phyloP scores from a whole-genome alignment of 78 protist genomes.

The Isochrysis galbana region DNA sequence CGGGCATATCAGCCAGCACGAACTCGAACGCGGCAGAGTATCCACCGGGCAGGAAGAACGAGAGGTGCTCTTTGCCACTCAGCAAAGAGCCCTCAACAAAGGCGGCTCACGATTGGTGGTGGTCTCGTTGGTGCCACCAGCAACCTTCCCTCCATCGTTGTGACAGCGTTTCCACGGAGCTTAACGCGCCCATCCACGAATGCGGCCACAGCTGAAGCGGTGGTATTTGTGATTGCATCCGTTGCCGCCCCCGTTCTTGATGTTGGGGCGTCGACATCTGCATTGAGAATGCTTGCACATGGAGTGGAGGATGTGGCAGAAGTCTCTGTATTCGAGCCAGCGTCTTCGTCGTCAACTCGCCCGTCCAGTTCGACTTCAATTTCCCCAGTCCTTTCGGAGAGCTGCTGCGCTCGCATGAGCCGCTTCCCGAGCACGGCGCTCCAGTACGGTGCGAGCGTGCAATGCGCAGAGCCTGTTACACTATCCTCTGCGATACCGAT shows the following conservation, averaged over 20 bases:
- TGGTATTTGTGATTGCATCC: no score
- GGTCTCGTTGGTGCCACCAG: background rate
- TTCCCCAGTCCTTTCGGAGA: background rate
- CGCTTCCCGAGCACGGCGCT: background rate
- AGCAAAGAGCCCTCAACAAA: background rate
- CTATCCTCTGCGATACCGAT: constrained; percentile 32
- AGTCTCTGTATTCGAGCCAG: no score
- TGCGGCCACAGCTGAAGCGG: no score
- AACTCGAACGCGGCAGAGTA: no score
- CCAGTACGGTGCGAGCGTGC: constrained; percentile 34
- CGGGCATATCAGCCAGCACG: no score
- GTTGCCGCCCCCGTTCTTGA: no score
- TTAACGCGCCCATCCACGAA: background rate
- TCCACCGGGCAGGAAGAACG: no score
- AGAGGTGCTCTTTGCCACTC: no score
- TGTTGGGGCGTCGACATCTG: no score
- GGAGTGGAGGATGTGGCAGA: no score
- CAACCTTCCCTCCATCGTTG: background rate
- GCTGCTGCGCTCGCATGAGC: background rate
- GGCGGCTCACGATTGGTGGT: background rate
- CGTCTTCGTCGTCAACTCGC: background rate
- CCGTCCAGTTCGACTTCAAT: background rate
- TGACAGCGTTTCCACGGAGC: background rate
- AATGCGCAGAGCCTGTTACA: constrained; percentile 49
- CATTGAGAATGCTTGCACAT: no score